These are phyloP conservation scores for Scolecobasidium constrictum DNA, from an alignment of 2,329 filamentous ascomycete genomes.

Conservation along the genomic window DNA sequence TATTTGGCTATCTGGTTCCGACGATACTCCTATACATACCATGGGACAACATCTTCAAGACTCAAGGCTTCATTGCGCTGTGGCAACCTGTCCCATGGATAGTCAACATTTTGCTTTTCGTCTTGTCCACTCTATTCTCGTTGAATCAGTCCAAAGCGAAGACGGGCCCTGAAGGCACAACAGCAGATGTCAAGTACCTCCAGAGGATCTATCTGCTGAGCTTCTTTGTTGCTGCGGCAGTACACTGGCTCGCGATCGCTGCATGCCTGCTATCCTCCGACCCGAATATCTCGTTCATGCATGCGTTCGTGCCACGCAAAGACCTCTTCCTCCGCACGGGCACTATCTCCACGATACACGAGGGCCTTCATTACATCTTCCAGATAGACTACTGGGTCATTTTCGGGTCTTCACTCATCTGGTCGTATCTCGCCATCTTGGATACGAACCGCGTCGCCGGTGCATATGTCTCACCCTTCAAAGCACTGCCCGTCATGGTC, in stretches of 20 bases:
- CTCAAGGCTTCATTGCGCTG: not conserved
- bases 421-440: not conserved
- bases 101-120: not conserved
- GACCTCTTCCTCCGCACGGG: not conserved
- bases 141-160: not conserved
- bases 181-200: not conserved
- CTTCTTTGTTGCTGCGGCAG: not conserved
- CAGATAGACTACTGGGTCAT: constrained; percentile 1
- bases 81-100: not conserved
- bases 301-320: not conserved
- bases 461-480: not conserved
- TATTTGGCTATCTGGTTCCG: not conserved
- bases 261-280: not conserved
- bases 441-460: not conserved
- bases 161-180: not conserved
- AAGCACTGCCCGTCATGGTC: not conserved
- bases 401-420: not conserved
- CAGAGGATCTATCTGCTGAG: not conserved
- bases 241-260: not conserved
- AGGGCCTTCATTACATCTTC: not conserved
- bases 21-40: not conserved
- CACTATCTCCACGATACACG: not conserved
- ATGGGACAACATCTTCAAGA: not conserved
- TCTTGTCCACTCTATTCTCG: not conserved
- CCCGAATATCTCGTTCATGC: not conserved